Conservation (phyloP, 2,329 filamentous ascomycete genomes). For the Fusarium temperatum region DNA sequence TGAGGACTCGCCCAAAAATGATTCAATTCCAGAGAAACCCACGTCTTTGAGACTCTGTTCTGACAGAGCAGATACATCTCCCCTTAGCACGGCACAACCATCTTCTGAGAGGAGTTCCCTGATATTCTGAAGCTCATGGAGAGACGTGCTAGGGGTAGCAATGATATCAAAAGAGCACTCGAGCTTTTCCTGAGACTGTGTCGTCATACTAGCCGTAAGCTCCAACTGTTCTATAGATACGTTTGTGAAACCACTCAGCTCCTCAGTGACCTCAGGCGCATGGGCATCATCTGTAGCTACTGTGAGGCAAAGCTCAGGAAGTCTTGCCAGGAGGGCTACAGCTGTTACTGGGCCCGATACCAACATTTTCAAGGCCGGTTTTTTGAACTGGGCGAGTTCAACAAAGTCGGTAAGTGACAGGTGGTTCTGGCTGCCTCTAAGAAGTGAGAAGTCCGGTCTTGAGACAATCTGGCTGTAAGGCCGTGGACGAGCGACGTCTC, state of each 20-base stretch:
- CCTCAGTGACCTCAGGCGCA: background rate
- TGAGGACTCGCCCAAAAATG: background rate
- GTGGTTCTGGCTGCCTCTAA: background rate
- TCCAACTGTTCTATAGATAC: background rate
- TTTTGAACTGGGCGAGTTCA: background rate
- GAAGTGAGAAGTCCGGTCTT: background rate
- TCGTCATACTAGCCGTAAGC: background rate
- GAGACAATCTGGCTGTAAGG: background rate
- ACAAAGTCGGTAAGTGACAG: background rate
- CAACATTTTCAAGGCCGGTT: background rate
- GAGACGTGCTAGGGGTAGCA: background rate
- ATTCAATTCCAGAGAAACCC: background rate
- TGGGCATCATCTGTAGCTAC: background rate
- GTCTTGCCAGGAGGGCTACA: background rate
- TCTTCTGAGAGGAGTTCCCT: background rate
- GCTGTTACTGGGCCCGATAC: background rate
- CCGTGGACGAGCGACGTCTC: background rate
- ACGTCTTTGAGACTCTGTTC: background rate
- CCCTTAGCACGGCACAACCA: background rate
- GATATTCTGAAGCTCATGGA: background rate
- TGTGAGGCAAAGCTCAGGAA: background rate
- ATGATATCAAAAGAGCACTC: background rate
- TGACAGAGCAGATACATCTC: background rate
- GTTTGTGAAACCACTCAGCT: background rate
- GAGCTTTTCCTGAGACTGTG: background rate